phyloP scores from a whole-genome alignment of 1,284 basidiomycete species.

The Wolfiporia cocos region DNA sequence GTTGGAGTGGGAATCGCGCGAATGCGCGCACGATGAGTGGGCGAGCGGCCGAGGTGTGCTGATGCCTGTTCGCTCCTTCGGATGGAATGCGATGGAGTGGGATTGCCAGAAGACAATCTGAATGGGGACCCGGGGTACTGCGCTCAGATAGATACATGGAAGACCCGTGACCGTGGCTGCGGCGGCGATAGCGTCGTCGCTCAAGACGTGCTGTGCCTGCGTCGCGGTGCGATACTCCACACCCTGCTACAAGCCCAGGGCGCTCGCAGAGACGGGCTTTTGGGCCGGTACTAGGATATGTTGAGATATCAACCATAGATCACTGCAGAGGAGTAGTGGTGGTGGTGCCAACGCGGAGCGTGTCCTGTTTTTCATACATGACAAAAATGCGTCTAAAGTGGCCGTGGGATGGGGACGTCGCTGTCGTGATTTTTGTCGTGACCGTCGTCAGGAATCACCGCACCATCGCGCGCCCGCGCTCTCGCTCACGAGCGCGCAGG shows the following conservation, averaged over 20 bases:
- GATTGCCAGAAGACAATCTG: neutral
- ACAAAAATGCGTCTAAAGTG: conserved; percentile 5
- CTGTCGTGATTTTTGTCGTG: neutral
- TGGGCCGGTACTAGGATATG: conserved; percentile 4
- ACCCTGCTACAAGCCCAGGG: neutral
- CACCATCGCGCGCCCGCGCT: conserved; percentile 10
- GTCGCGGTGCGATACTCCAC: conserved; percentile 3
- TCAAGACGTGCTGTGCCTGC: conserved; percentile 3
- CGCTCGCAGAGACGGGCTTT: neutral
- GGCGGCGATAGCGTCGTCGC: neutral
- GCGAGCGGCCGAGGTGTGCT: no score
- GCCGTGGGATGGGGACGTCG: no score
- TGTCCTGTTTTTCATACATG: conserved; percentile 11
- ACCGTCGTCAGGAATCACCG: neutral
- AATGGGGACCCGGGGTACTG: neutral
- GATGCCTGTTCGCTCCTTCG: no score
- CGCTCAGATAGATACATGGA: conserved; percentile 8
- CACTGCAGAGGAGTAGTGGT: neutral
- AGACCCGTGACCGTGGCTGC: conserved; percentile 1
- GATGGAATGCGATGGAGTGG: neutral
- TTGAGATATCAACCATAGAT: conserved; percentile 9
- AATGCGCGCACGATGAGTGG: no score
- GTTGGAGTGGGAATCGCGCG: no score
- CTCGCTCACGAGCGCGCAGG: conserved; percentile 20
- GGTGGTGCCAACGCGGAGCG: conserved; percentile 1